A percentile compares a stretch with the other conserved stretches of the same genome.
These are phyloP conservation scores for Phaeotremella skinneri DNA, from an alignment of 768 basidiomycete species.

Conservation along the genomic window DNA sequence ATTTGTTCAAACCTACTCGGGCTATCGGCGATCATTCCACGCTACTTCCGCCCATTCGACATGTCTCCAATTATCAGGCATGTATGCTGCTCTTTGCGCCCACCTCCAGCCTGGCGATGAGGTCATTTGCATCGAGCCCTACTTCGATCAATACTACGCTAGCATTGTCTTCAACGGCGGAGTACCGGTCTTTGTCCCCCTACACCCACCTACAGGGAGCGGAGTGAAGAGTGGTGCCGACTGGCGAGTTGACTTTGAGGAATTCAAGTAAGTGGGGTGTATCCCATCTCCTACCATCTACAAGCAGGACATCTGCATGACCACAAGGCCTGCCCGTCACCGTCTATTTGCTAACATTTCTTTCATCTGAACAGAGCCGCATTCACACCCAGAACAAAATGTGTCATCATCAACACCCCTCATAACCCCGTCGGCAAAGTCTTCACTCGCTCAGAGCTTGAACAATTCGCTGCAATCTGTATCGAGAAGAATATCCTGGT, in stretches of 20 bases:
- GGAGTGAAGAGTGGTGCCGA: conserved; percentile 60
- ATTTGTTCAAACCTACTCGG: too few species aligned
- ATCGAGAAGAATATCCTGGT: conserved; percentile 89
- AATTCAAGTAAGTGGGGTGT: conserved; percentile 65
- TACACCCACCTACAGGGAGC: conserved; percentile 72
- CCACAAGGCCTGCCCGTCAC: too few species aligned
- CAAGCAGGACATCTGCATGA: too few species aligned
- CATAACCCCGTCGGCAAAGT: conserved; percentile 99
- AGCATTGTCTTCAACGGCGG: conserved; percentile 93
- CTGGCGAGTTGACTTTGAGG: conserved; percentile 87
- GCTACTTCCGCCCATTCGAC: too few species aligned
- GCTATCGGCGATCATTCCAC: too few species aligned
- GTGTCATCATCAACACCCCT: conserved; percentile 92
- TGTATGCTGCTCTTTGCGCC: conserved; percentile 88
- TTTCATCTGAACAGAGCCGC: conserved; percentile 59
- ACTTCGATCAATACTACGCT: conserved; percentile 93
- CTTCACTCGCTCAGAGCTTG: conserved; percentile 77
- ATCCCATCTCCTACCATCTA: background rate
- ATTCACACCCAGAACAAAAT: conserved; percentile 84
- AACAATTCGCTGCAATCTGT: conserved; percentile 78
- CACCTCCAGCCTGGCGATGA: conserved; percentile 91
- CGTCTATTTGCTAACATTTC: conserved; percentile 3
- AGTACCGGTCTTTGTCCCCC: conserved; percentile 86
- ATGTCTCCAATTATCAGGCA: too few species aligned
- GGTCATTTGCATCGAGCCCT: conserved; percentile 98